Percentiles rank a stretch among this genome's conserved stretches.
These are phyloP conservation scores for Breviolum minutum DNA, from an alignment of 73 alveolate species.

Conservation along the genomic window DNA sequence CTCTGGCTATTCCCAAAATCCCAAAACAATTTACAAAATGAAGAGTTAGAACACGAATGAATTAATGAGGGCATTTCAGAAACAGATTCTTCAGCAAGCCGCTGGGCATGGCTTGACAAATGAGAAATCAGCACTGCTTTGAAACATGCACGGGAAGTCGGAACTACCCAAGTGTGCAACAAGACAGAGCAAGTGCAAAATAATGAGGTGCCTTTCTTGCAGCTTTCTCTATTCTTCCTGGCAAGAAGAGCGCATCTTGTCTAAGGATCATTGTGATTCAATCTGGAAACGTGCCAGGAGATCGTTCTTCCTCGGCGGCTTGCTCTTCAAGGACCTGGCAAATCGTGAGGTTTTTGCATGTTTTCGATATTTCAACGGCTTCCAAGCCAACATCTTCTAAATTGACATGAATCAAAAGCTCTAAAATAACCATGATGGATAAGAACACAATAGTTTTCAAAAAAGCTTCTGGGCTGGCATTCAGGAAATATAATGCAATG, in stretches of 20 bases:
- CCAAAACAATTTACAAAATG: neutral
- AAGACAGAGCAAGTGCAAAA: neutral
- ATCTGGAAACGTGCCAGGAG: constrained; percentile 1
- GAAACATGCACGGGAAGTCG: too few species aligned
- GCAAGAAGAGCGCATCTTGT: neutral
- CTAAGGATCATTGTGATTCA: neutral
- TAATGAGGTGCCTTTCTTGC: constrained; percentile 47
- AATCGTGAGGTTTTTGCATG: neutral
- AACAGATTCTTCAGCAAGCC: neutral
- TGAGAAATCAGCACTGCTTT: neutral
- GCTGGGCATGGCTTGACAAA: neutral
- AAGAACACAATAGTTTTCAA: neutral
- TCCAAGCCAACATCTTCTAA: too few species aligned
- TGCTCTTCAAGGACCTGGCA: constrained; percentile 41
- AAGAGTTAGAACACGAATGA: too few species aligned
- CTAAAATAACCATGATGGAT: neutral
- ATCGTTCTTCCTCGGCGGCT: constrained; percentile 52
- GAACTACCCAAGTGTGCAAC: neutral
- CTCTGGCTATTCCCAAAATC: neutral
- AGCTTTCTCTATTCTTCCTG: constrained; percentile 58
- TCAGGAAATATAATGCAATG: too few species aligned
- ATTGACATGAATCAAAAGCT: neutral
- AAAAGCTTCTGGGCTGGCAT: too few species aligned
- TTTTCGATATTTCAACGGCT: too few species aligned
- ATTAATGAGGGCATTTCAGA: too few species aligned